Evolutionary conservation across 2,329 filamentous ascomycete species (phyloP).

Genomic region (Aspergillus flavus): DNA sequence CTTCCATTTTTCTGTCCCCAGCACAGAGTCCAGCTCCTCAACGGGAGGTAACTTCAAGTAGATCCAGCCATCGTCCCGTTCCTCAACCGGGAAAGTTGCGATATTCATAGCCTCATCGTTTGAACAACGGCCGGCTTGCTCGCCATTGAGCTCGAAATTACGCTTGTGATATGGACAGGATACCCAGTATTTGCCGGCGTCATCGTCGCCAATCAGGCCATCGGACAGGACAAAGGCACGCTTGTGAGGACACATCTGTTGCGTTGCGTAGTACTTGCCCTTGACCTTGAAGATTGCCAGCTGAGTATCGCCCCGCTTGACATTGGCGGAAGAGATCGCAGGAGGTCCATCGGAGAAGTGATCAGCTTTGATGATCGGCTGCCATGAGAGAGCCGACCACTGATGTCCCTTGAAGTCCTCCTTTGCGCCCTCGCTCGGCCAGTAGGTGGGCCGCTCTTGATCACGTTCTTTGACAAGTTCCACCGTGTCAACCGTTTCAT

Average conservation of each 20-base stretch:
- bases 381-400: slow-evolving; percentile 72
- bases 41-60: slow-evolving; percentile 80
- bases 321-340: slow-evolving; percentile 68
- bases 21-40: slow-evolving; percentile 74
- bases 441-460: slow-evolving; percentile 74
- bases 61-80: slow-evolving; percentile 73
- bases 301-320: slow-evolving; percentile 88
- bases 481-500: slow-evolving; percentile 68
- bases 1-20: slow-evolving; percentile 79
- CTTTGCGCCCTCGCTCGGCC: slow-evolving; percentile 68
- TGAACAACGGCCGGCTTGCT: slow-evolving; percentile 68
- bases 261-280: slow-evolving; percentile 79
- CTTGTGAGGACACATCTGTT: slow-evolving; percentile 96
- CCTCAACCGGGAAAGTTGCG: slow-evolving; percentile 78
- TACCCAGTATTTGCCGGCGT: slow-evolving; percentile 72
- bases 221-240: slow-evolving; percentile 87
- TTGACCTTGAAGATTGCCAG: slow-evolving; percentile 82
- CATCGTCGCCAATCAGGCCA: slow-evolving; percentile 70
- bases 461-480: slow-evolving; percentile 73
- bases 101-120: slow-evolving; percentile 77
- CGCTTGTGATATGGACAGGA: slow-evolving; percentile 88
- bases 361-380: slow-evolving; percentile 71
- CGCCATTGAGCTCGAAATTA: slow-evolving; percentile 75
- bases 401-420: slow-evolving; percentile 72
- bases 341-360: slow-evolving; percentile 72